Evolutionary conservation across 2,329 filamentous ascomycete genomes (phyloP).

Genomic region (Alternaria incomplexa): DNA sequence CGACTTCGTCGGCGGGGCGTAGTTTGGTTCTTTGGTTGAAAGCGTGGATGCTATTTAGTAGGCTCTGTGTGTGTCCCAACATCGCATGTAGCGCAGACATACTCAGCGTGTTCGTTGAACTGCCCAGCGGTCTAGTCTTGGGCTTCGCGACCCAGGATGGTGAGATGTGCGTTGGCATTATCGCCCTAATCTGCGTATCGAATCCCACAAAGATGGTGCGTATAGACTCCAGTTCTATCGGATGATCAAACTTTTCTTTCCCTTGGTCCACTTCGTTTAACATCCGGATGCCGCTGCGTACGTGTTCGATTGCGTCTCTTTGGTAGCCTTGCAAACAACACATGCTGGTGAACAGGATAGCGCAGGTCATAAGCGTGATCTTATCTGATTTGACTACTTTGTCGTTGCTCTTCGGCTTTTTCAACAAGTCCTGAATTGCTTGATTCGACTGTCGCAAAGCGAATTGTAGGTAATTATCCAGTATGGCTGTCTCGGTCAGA

Average conservation of each 20-base stretch:
- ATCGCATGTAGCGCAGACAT: slow-evolving; percentile 15
- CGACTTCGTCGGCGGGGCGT: slow-evolving; percentile 14
- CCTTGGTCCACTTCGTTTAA: slow-evolving; percentile 35
- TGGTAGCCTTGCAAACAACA: slow-evolving; percentile 43
- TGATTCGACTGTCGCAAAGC: slow-evolving; percentile 42
- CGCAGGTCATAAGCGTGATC: slow-evolving; percentile 39
- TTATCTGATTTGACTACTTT: slow-evolving; percentile 22
- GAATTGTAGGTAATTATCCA: slow-evolving; percentile 35
- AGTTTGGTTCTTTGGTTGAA: slow-evolving; percentile 30
- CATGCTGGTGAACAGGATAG: slow-evolving; percentile 40
- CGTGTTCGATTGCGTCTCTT: slow-evolving; percentile 33
- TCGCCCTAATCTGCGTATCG: slow-evolving; percentile 38
- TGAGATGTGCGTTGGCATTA: slow-evolving; percentile 29
- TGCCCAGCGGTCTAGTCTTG: slow-evolving; percentile 5
- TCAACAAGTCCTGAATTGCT: slow-evolving; percentile 32
- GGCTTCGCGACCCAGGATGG: slow-evolving; percentile 33
- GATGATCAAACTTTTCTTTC: slow-evolving; percentile 14
- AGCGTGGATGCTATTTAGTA: slow-evolving; percentile 31
- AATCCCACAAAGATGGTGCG: slow-evolving; percentile 39
- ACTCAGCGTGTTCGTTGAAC: slow-evolving; percentile 10
- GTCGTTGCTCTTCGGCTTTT: slow-evolving; percentile 4
- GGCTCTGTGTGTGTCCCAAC: slow-evolving; percentile 27
- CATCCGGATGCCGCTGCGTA: slow-evolving; percentile 40
- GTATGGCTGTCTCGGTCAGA: slow-evolving; percentile 27
- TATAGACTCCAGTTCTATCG: slow-evolving; percentile 34